Base-by-base conservation (phyloP, 108 stramenopile genomes). In the Cyclostephanos invisitatus region DNA sequence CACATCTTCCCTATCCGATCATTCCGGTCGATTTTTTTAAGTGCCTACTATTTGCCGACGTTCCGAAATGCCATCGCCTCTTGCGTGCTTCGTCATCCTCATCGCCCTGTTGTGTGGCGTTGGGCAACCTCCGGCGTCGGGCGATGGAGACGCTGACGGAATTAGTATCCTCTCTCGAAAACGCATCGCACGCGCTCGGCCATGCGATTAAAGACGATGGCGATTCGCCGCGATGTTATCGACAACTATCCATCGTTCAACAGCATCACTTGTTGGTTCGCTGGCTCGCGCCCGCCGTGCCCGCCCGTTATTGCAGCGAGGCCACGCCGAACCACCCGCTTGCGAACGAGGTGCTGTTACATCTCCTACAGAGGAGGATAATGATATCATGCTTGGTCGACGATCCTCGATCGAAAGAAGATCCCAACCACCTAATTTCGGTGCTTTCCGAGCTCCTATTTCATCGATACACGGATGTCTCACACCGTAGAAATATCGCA, bases 181-280 rank as follows among this genome's bases (percentile, higher is more conserved):
- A 44, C 46, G 59, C 58, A 14, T 67, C 66, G 5, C 78, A 62
- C 51, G 21, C 58, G 18, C 60, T 75, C 2, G 62, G 50, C 48
- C 35, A 24, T 50, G 44, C 66, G 35, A 35, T 20, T 18, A 14
- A 55, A 18, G 4, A 15, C 24, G 24, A 35, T 15, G 54, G 29
- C 14, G 37, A 14, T 28, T 17, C 24, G 21, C 14, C 8, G 8
- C 17, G 37, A 68, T 1, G 44, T 49, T 27, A 20, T 27, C 58
- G 68, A 44, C 32, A 54, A 47, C n/a, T 10, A 51, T 62, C 44
- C 36, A 61, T 78, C 35, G 28, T 65, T 18, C 65, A 51, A 18
- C 78, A 80, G 48, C 78, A 80, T 61, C 58, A 80, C n/a, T 18
- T 73, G 18, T 37, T 80, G 9, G 25, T 80, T 58, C 53, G 72